Evolutionary conservation across 805 yeast genomes (phyloP).

Genomic region (Kodamaea nitidulidarum): DNA sequence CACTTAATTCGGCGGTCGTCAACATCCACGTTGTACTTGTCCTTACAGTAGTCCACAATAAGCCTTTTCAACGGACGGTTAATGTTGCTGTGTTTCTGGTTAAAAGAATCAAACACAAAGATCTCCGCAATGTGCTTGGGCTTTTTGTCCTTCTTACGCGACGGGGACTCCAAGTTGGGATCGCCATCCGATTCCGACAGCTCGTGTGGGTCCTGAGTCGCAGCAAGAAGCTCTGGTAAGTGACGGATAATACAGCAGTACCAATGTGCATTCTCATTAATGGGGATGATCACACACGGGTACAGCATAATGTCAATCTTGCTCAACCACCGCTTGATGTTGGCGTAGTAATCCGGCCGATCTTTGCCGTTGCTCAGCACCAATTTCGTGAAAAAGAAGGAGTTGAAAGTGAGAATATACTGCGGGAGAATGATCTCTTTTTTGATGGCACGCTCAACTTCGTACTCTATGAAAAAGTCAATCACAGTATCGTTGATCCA

Average conservation of each 20-base stretch:
- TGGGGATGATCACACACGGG: slow-evolving; percentile 69
- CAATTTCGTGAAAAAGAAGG: slow-evolving; percentile 76
- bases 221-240: slow-evolving; percentile 32
- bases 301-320: slow-evolving; percentile 57
- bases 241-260: slow-evolving; percentile 70
- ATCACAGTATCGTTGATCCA: slow-evolving; percentile 90
- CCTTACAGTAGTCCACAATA: slow-evolving; percentile 65
- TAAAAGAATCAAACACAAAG: slow-evolving; percentile 72
- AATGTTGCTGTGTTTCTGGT: slow-evolving; percentile 52
- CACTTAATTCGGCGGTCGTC: slow-evolving; percentile 45
- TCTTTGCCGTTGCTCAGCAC: slow-evolving; percentile 21
- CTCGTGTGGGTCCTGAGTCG: slow-evolving; percentile 6
- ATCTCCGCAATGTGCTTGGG: slow-evolving; percentile 33
- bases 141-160: slow-evolving; percentile 2
- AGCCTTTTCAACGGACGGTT: slow-evolving; percentile 53
- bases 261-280: slow-evolving; percentile 85
- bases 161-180: neutral
- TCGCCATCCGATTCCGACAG: slow-evolving; percentile 1
- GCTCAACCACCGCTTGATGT: slow-evolving; percentile 74
- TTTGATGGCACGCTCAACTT: slow-evolving; percentile 34
- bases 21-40: slow-evolving; percentile 49
- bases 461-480: slow-evolving; percentile 73
- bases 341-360: slow-evolving; percentile 45
- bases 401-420: slow-evolving; percentile 62
- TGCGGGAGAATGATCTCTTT: slow-evolving; percentile 20